phyloP scores from a whole-genome alignment of 257 asterid species.

The Linderniella brevidens region DNA sequence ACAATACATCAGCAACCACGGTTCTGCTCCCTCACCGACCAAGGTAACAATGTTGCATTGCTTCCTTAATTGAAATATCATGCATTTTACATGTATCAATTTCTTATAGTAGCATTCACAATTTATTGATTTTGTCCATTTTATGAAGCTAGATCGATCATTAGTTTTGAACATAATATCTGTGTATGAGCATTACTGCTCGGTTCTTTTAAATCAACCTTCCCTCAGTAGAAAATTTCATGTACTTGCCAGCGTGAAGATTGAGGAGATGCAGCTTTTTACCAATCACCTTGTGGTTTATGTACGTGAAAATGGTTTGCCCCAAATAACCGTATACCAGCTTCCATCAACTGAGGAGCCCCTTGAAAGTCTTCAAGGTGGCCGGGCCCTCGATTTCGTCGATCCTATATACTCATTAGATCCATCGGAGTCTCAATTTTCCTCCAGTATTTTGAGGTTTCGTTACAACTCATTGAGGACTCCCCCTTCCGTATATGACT shows the following conservation, averaged over 20 bases:
- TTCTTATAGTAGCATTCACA: neutral
- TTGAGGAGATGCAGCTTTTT: constrained; percentile 66
- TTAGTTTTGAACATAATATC: too few species aligned
- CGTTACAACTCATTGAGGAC: constrained; percentile 68
- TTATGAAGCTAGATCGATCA: too few species aligned
- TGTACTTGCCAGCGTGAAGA: constrained; percentile 51
- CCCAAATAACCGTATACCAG: constrained; percentile 37
- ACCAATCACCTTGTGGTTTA: constrained; percentile 59
- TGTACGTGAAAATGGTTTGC: constrained; percentile 79
- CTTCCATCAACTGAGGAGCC: constrained; percentile 78
- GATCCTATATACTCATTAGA: constrained; percentile 69
- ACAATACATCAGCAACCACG: constrained; percentile 42
- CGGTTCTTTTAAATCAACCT: too few species aligned
- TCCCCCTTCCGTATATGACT: constrained; percentile 77
- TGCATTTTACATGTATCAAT: neutral
- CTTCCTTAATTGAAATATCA: neutral
- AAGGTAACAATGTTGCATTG: constrained; percentile 28
- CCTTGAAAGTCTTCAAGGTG: constrained; percentile 46
- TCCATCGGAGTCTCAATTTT: constrained; percentile 48
- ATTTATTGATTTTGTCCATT: neutral
- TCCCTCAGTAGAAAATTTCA: constrained; percentile 10
- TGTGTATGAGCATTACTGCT: too few species aligned
- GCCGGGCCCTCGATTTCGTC: constrained; percentile 46
- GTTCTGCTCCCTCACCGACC: constrained; percentile 77
- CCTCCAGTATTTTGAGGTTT: constrained; percentile 66